phyloP scores from a whole-genome alignment of 108 stramenopile species.

The Cylindrotheca closterium region DNA sequence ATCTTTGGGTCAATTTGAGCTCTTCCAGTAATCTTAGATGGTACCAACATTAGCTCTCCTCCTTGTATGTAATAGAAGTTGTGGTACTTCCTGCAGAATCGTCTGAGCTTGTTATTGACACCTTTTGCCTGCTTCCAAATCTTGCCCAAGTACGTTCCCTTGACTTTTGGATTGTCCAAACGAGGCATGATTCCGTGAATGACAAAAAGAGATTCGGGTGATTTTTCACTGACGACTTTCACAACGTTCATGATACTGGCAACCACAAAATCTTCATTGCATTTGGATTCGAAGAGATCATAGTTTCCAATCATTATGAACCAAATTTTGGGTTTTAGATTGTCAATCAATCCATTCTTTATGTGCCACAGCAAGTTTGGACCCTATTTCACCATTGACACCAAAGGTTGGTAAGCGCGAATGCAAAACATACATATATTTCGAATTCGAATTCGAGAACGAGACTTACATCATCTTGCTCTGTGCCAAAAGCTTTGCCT shows the following conservation, averaged over 20 bases:
- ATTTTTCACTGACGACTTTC: conserved; percentile 15
- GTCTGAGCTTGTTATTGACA: conserved; percentile 27
- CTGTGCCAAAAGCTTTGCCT: conserved; percentile 28
- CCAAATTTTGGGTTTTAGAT: conserved; percentile 37
- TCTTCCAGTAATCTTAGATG: conserved; percentile 6
- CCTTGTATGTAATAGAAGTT: conserved; percentile 22
- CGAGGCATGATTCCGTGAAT: conserved; percentile 37
- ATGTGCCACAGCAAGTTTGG: conserved; percentile 39
- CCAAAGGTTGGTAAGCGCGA: conserved; percentile 2
- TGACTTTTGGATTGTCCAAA: conserved; percentile 27
- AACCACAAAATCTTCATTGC: conserved; percentile 26
- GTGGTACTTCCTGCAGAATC: conserved; percentile 19
- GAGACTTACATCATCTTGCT: conserved; percentile 32
- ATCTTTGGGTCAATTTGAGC: conserved; percentile 3
- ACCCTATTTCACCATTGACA: conserved; percentile 13
- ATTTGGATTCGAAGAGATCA: conserved; percentile 25
- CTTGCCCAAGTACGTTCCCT: conserved; percentile 11
- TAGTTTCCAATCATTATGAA: conserved; percentile 30
- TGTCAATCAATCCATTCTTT: conserved; percentile 24
- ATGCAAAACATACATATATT: background rate
- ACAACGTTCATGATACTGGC: conserved; percentile 33
- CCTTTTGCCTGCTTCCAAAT: conserved; percentile 34
- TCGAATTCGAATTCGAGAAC: background rate
- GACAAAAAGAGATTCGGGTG: conserved; percentile 28
- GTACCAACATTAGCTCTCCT: conserved; percentile 13